A percentile compares a stretch with the other conserved stretches of the same genome.
Conservation (phyloP, 2,329 filamentous ascomycete species). For the Hymenoscyphus linearis region DNA sequence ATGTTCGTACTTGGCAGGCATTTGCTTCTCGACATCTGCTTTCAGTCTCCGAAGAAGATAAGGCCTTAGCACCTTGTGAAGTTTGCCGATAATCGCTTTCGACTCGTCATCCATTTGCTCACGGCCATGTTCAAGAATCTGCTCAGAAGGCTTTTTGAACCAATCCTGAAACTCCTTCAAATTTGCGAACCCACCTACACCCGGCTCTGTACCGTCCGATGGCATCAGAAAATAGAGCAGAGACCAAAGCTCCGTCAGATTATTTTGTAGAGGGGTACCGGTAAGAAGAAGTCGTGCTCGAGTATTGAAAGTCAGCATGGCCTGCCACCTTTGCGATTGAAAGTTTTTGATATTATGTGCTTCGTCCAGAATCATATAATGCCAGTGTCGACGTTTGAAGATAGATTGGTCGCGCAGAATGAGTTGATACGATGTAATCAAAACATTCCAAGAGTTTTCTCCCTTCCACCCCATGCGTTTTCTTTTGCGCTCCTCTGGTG, state of each 20-base stretch:
- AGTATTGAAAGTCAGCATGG: slow-evolving; percentile 88
- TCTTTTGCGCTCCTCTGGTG: slow-evolving; percentile 81
- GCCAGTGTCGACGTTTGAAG: slow-evolving; percentile 89
- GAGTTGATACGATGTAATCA: slow-evolving; percentile 96
- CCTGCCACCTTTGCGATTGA: slow-evolving; percentile 95
- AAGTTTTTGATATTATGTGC: slow-evolving; percentile 99
- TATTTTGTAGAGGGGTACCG: slow-evolving; percentile 94
- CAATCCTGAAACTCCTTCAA: slow-evolving; percentile 95
- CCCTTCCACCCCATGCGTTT: slow-evolving; percentile 93
- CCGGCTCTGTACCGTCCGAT: slow-evolving; percentile 65
- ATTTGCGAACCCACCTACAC: slow-evolving; percentile 85
- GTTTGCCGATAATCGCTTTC: slow-evolving; percentile 82
- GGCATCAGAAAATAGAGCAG: slow-evolving; percentile 95
- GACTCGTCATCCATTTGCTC: slow-evolving; percentile 94
- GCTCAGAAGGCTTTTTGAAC: slow-evolving; percentile 91
- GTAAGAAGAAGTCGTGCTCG: slow-evolving; percentile 81
- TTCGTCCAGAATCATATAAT: slow-evolving; percentile 97
- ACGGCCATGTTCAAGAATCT: slow-evolving; percentile 90
- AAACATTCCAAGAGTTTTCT: slow-evolving; percentile 91
- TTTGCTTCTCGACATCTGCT: slow-evolving; percentile 96
- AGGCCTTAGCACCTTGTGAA: slow-evolving; percentile 89
- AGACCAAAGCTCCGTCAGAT: slow-evolving; percentile 94
- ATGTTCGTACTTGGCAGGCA: slow-evolving; percentile 97
- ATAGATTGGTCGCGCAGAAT: slow-evolving; percentile 91
- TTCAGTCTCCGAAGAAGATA: slow-evolving; percentile 89